Conservation (phyloP, 2,329 filamentous ascomycete genomes). For the Exophiala bonariae region DNA sequence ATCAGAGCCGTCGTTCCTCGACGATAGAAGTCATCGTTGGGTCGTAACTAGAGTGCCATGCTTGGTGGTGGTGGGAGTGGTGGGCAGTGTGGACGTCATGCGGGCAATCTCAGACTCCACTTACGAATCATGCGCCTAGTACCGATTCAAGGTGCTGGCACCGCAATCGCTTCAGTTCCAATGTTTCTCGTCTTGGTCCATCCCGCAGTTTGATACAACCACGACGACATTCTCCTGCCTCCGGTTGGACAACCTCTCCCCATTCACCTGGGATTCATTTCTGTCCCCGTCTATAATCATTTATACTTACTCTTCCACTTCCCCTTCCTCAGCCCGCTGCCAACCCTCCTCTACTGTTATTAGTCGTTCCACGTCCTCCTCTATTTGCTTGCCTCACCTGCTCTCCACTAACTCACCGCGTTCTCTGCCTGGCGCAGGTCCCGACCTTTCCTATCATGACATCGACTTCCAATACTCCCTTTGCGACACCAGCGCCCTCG, state of each 20-base stretch:
- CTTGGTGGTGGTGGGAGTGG: no score
- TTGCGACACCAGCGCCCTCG: constrained; percentile 21
- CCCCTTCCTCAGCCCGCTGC: neutral
- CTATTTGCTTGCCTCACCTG: no score
- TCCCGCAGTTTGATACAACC: constrained; percentile 19
- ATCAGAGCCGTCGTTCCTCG: no score
- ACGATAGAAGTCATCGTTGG: no score
- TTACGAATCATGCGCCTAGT: no score
- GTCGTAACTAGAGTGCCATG: no score
- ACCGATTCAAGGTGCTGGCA: no score
- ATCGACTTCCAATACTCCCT: constrained; percentile 23
- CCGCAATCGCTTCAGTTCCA: neutral
- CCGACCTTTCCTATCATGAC: constrained; percentile 23
- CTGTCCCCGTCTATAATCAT: neutral
- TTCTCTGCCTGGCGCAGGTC: no score
- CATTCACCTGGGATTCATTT: neutral
- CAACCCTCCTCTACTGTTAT: no score
- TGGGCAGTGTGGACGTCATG: no score
- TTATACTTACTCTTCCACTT: neutral
- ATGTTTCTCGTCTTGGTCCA: constrained; percentile 6
- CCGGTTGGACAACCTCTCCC: constrained; percentile 17
- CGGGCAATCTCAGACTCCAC: no score
- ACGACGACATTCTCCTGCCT: constrained; percentile 20
- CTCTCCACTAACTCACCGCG: constrained; percentile 6
- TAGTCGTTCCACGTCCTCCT: neutral